Percentiles rank a stretch among this genome's conserved stretches.
Evolutionary conservation across 805 yeast genomes (phyloP).

Genomic region (Diddensiella caesifluorescens): DNA sequence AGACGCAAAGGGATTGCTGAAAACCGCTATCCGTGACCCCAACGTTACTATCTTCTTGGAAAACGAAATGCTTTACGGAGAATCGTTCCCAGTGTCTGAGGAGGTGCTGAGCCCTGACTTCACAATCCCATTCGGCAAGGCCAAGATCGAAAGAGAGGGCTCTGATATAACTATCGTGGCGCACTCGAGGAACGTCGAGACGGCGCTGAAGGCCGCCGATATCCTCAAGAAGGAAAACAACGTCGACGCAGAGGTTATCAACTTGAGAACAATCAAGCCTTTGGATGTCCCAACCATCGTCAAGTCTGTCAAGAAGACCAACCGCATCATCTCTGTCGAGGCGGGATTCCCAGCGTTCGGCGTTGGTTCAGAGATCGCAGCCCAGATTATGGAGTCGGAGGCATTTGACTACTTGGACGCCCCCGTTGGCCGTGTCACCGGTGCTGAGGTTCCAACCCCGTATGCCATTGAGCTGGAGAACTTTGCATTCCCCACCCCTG

Average conservation of each 20-base stretch:
- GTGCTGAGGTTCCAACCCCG: slow-evolving; percentile 99
- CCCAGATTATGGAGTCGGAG: slow-evolving; percentile 96
- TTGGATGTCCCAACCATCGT: slow-evolving; percentile 83
- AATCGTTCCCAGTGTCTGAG: slow-evolving; percentile 80
- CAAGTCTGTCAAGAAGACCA: slow-evolving; percentile 90
- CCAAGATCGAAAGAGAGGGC: slow-evolving; percentile 93
- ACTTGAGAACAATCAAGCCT: slow-evolving; percentile 96
- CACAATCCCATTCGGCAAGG: slow-evolving; percentile 88
- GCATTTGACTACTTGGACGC: slow-evolving; percentile 98
- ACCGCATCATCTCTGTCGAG: slow-evolving; percentile 93
- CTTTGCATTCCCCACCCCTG: slow-evolving; percentile 97
- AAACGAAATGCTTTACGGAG: slow-evolving; percentile 93
- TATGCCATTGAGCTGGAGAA: slow-evolving; percentile 94
- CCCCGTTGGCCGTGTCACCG: slow-evolving; percentile 97
- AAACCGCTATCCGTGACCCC: slow-evolving; percentile 97
- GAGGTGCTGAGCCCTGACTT: slow-evolving; percentile 86
- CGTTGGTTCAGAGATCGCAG: slow-evolving; percentile 97
- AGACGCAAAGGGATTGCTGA: slow-evolving; percentile 91
- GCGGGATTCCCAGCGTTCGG: slow-evolving; percentile 98
- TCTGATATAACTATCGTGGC: slow-evolving; percentile 82
- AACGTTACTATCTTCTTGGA: slow-evolving; percentile 95
- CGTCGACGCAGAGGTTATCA: slow-evolving; percentile 87
- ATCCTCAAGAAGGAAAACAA: slow-evolving; percentile 76
- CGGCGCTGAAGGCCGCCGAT: slow-evolving; percentile 87
- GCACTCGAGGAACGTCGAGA: slow-evolving; percentile 85